Conservation (phyloP, 192 early-diverging fungal genomes). For the Diversispora eburnea region DNA sequence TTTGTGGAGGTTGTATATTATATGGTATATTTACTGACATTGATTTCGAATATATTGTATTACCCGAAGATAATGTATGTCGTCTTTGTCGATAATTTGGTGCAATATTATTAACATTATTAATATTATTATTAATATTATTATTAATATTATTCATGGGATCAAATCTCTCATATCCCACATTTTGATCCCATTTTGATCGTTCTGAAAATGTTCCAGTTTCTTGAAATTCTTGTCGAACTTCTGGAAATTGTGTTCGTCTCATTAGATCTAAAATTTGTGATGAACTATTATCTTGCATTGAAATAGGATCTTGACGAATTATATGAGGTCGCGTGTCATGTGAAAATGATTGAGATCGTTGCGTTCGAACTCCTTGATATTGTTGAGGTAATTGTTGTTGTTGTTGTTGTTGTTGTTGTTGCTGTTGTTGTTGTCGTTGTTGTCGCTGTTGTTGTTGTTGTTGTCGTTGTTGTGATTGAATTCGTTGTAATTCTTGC, state of each 20-base stretch:
- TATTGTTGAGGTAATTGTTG: not conserved
- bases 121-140: not conserved
- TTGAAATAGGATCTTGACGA: not conserved
- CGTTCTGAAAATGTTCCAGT: not conserved
- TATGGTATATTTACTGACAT: no score
- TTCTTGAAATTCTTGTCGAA: not conserved
- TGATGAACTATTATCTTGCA: no score
- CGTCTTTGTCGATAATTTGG: not conserved
- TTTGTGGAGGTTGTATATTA: no score
- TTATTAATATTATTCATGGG: not conserved
- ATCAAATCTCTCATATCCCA: not conserved
- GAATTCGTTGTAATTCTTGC: not conserved
- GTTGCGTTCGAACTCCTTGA: not conserved
- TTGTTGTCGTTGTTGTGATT: not conserved
- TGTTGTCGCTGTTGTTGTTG: not conserved
- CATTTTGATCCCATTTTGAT: not conserved
- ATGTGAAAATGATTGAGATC: not conserved
- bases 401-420: not conserved
- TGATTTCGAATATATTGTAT: not conserved
- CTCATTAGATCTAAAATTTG: not conserved
- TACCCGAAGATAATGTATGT: not conserved
- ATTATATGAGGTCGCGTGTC: not conserved
- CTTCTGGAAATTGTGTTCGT: not conserved
- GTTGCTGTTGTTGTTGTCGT: not conserved
- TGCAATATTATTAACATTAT: not conserved